Evolutionary conservation across 2,329 filamentous ascomycete genomes (phyloP), one percentile per base, ranked within the genome.

Genomic region (Xylaria sp.): DNA sequence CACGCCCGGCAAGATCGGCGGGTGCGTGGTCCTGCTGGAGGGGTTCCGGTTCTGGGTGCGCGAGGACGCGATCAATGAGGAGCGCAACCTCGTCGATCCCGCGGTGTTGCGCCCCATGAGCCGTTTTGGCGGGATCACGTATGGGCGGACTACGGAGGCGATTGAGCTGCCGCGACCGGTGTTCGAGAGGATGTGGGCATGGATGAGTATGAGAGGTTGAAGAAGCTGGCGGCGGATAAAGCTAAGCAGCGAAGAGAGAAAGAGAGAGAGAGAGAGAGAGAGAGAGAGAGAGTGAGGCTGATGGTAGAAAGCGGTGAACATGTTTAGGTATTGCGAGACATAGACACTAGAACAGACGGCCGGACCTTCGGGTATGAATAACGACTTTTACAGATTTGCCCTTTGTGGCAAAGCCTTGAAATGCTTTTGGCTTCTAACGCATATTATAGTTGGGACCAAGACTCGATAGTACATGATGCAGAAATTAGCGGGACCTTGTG

Each of bases 1-100:
- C 0, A 87, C 79, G 2, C 89, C 90, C 0, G 92, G 91, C 2
- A 89, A 89, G 78, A 93, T 88, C 80, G 89, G 89, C 0, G 87
- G 89, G 0, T 89, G 90, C 3, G 73, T 97, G 66, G 90, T 86
- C 1, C 84, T 96, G 35, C 82, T 97, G 12, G 92, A 97, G 78
- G 94, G 92, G 0, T 88, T 91, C 35, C 83, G 89, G 28, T 97
- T 97, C 74, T 97, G 94, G 92, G 92, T 89, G 1, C 80, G 94
- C 56, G 92, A 96, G 74, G 94, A 97, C 78, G 93, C 93, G 2
- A 80, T 97, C 64, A 92, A 96, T 70, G 87, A 91, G 73, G 89
- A 92, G 8, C 84, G 82, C 72, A 92, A 87, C 68, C 71, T 92
- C 43, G 82, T 98, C 60, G 91, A 96, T 75, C 87, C 92, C 11